phyloP scores from a whole-genome alignment of 2,329 filamentous ascomycete species.

The Hawksworthiomyces lignivorus region DNA sequence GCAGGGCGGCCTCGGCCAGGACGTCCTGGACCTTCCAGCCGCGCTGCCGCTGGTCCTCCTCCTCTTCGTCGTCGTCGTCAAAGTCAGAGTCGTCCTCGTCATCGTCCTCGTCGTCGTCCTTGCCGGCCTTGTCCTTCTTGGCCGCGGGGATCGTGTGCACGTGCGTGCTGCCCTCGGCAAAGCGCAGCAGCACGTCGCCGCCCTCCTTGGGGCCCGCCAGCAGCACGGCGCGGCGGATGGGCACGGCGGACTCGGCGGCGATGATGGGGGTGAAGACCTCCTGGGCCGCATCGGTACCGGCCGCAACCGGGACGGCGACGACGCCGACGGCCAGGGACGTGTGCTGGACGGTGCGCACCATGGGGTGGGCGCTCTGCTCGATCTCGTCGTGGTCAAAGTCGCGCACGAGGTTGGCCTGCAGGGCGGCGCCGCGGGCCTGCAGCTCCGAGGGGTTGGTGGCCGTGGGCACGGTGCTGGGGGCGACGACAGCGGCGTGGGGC shows the following conservation, averaged over 20 bases:
- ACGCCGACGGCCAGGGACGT: slow-evolving; percentile 84
- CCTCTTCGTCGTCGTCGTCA: slow-evolving; percentile 66
- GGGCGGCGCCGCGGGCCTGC: slow-evolving; percentile 79
- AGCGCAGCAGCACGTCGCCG: slow-evolving; percentile 79
- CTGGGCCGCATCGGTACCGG: slow-evolving; percentile 50
- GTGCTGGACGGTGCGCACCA: slow-evolving; percentile 90
- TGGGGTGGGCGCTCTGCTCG: slow-evolving; percentile 89
- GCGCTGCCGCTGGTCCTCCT: slow-evolving; percentile 82
- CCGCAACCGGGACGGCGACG: slow-evolving; percentile 53
- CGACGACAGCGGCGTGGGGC: slow-evolving; percentile 66
- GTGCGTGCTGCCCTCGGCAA: slow-evolving; percentile 80
- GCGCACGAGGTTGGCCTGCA: slow-evolving; percentile 89
- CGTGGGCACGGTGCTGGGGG: slow-evolving; percentile 67
- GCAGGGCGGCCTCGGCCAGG: slow-evolving; percentile 79
- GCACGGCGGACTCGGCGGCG: slow-evolving; percentile 78
- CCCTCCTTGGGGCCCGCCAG: slow-evolving; percentile 70
- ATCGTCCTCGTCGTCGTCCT: slow-evolving; percentile 57
- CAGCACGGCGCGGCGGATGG: slow-evolving; percentile 76
- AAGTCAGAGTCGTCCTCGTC: slow-evolving; percentile 54
- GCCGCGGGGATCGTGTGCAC: slow-evolving; percentile 68
- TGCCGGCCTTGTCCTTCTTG: slow-evolving; percentile 63
- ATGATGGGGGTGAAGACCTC: slow-evolving; percentile 76
- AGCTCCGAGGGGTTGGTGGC: slow-evolving; percentile 94
- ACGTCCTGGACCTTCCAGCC: slow-evolving; percentile 80
- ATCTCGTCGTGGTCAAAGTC: slow-evolving; percentile 93